Percentiles rank a stretch among this genome's conserved stretches.
Evolutionary conservation across 495 filamentous ascomycete genomes (phyloP).

Genomic region (Penicillium psychrofluorescens): DNA sequence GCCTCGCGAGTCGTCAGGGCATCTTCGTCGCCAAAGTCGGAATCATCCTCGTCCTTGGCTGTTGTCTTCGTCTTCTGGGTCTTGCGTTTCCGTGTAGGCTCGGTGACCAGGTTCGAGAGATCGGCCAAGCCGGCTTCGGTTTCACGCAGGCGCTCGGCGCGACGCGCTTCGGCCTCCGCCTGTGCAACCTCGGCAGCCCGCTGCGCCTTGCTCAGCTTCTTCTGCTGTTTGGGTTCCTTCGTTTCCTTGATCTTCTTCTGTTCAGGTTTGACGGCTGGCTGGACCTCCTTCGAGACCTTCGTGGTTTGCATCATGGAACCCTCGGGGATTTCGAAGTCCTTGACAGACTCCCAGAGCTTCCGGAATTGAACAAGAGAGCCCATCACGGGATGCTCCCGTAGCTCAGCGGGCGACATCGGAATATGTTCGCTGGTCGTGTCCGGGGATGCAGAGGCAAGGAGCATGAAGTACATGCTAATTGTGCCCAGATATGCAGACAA

Average conservation of each 20-base stretch:
- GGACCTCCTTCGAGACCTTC: background rate
- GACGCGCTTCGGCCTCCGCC: conserved; percentile 45
- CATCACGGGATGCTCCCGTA: conserved; percentile 88
- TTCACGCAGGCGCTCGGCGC: conserved; percentile 45
- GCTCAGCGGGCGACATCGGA: conserved; percentile 58
- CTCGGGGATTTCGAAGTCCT: conserved; percentile 37
- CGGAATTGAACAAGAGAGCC: conserved; percentile 71
- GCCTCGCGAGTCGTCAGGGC: conserved; percentile 55
- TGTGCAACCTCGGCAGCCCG: conserved; percentile 43
- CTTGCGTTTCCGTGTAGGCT: conserved; percentile 24
- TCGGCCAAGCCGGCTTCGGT: conserved; percentile 68
- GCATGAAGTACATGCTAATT: conserved; percentile 87
- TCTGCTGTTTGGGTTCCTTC: conserved; percentile 23
- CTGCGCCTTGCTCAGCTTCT: conserved; percentile 45
- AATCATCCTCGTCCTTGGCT: conserved; percentile 39
- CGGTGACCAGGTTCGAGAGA: conserved; percentile 39
- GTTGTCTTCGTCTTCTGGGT: conserved; percentile 24
- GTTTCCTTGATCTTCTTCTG: conserved; percentile 19
- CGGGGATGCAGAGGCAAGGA: conserved; percentile 68
- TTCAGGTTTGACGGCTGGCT: conserved; percentile 5
- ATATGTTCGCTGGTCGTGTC: conserved; percentile 36
- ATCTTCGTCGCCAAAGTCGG: conserved; percentile 63
- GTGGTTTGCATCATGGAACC: background rate
- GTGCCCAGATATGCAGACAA: conserved; percentile 77
- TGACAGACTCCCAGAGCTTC: conserved; percentile 71